Evolutionary conservation across 2,329 filamentous ascomycete genomes (phyloP).

Genomic region (Xylaria sp.): DNA sequence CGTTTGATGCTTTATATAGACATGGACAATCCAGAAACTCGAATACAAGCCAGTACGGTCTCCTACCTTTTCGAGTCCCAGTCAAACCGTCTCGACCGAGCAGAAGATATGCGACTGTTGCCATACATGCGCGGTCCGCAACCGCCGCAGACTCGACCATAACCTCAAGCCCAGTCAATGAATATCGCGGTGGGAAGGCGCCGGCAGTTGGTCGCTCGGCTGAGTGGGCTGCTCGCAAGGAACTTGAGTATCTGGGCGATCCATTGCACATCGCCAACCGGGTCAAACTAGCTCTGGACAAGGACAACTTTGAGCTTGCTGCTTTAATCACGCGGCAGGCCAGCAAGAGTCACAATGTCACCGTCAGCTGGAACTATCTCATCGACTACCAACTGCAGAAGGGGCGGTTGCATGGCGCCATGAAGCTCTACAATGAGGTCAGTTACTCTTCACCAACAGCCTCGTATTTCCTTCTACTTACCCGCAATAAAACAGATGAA

Average conservation of each 20-base stretch:
- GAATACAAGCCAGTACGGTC: conserved; percentile 13
- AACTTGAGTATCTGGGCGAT: conserved; percentile 74
- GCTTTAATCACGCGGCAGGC: conserved; percentile 74
- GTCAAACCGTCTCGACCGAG: conserved; percentile 28
- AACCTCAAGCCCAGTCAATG: background rate
- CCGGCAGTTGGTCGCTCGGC: conserved; percentile 45
- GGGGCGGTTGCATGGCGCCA: conserved; percentile 69
- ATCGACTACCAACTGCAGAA: conserved; percentile 76
- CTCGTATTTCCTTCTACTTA: conserved; percentile 34
- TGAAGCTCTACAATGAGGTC: conserved; percentile 87
- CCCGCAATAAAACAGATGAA: conserved; percentile 77
- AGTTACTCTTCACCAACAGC: conserved; percentile 56
- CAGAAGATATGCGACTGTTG: conserved; percentile 40
- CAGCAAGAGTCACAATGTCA: conserved; percentile 71
- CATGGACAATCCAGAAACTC: conserved; percentile 35
- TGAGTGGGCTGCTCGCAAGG: conserved; percentile 59
- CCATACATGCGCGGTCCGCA: conserved; percentile 1
- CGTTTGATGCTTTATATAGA: conserved; percentile 39
- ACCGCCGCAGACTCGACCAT: conserved; percentile 8
- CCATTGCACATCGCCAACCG: conserved; percentile 77
- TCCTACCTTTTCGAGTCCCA: conserved; percentile 25
- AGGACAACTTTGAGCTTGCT: conserved; percentile 73
- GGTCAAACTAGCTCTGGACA: conserved; percentile 69
- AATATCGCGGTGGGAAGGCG: conserved; percentile 39
- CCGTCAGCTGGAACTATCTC: conserved; percentile 89